These are phyloP conservation scores for Euphrasia confusa DNA, from an alignment of 257 asterid species.

Conservation along the genomic window DNA sequence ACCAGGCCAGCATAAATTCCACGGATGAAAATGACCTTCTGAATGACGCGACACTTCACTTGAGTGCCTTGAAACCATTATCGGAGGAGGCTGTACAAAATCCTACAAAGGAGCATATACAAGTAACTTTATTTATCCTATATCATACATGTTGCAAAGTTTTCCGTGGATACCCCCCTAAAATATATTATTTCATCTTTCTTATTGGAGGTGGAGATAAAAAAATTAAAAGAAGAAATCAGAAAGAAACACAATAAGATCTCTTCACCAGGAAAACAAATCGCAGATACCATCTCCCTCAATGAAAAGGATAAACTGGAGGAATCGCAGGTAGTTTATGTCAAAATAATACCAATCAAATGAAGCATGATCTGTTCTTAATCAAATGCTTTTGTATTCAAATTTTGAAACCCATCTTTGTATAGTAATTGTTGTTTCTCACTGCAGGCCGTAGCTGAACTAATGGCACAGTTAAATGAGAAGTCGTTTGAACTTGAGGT, in stretches of 20 bases:
- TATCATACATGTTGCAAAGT: conserved; percentile 16
- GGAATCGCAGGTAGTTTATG: conserved; percentile 57
- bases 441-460: conserved; percentile 69
- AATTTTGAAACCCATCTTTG: conserved; percentile 2
- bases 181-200: conserved; percentile 21
- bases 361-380: conserved; percentile 9
- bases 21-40: conserved; percentile 84
- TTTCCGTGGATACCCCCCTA: conserved; percentile 11
- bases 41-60: conserved; percentile 81
- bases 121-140: conserved; percentile 40
- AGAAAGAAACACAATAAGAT: conserved; percentile 65
- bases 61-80: conserved; percentile 74
- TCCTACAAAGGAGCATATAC: conserved; percentile 59
- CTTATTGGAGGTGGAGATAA: conserved; percentile 57
- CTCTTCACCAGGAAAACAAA: conserved; percentile 68
- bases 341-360: no score
- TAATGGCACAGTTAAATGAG: conserved; percentile 78
- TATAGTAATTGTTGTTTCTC: conserved; percentile 22
- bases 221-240: conserved; percentile 70
- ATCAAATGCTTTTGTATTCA: conserved; percentile 7
- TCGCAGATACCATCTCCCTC: conserved; percentile 48
- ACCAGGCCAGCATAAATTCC: conserved; percentile 62
- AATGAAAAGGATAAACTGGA: conserved; percentile 52
- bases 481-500: conserved; percentile 99
- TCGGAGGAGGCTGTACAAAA: conserved; percentile 64